Conservation (phyloP, 371 early-diverging fungal genomes). For the Rhizomucor pusillus region DNA sequence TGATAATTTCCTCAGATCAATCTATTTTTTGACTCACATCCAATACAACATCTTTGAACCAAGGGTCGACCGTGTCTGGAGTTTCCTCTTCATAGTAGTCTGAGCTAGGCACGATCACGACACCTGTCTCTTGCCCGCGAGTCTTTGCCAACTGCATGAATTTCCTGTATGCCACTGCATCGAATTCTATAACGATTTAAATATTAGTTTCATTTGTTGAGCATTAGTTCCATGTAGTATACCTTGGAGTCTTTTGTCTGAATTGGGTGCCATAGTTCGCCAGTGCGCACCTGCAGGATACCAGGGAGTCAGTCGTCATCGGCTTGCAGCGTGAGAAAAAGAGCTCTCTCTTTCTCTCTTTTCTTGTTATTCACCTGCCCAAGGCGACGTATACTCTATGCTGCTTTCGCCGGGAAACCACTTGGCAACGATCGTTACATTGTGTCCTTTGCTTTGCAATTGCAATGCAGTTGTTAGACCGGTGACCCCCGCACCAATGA, state of each 20-base stretch:
- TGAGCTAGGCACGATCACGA: slow-evolving; percentile 38
- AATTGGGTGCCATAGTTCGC: slow-evolving; percentile 58
- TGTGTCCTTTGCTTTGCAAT: slow-evolving; percentile 50
- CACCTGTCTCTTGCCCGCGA: slow-evolving; percentile 32
- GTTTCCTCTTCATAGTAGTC: slow-evolving; percentile 49
- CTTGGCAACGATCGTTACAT: slow-evolving; percentile 57
- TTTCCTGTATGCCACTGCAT: slow-evolving; percentile 38
- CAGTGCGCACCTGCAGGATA: slow-evolving; percentile 62
- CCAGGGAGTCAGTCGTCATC: neutral
- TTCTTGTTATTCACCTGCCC: slow-evolving; percentile 54
- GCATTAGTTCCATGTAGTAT: too few relatives aligned
- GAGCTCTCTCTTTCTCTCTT: neutral
- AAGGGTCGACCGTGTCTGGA: slow-evolving; percentile 42
- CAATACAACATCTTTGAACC: slow-evolving; percentile 50
- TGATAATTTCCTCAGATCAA: neutral
- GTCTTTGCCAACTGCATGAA: slow-evolving; percentile 43
- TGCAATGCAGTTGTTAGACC: slow-evolving; percentile 67
- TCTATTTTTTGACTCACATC: slow-evolving; percentile 35
- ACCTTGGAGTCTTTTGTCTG: slow-evolving; percentile 45
- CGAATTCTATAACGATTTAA: slow-evolving; percentile 30
- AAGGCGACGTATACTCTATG: slow-evolving; percentile 69
- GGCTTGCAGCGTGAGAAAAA: neutral
- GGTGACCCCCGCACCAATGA: slow-evolving; percentile 76
- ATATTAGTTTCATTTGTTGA: too few relatives aligned
- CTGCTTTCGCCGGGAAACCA: slow-evolving; percentile 52